phyloP scores from a whole-genome alignment of 2,329 filamentous ascomycete species.

The Aspergillus piperis region DNA sequence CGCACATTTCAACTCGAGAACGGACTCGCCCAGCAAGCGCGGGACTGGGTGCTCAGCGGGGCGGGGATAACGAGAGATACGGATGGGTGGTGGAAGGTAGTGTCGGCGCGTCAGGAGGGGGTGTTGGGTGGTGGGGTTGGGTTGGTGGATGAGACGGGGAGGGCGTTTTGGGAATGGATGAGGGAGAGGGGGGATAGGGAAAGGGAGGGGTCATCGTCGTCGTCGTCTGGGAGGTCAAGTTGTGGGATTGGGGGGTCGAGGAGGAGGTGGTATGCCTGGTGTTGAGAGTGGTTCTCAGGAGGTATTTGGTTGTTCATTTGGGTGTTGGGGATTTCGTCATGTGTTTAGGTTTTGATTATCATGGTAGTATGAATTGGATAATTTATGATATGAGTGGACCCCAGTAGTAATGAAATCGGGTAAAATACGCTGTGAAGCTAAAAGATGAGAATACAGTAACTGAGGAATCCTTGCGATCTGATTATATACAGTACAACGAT shows the following conservation, averaged over 20 bases:
- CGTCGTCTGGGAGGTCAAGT: too few relatives aligned
- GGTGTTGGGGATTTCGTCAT: not conserved
- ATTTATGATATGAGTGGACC: too few relatives aligned
- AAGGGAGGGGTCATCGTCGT: not conserved
- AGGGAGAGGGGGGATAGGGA: not conserved
- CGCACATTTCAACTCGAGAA: not conserved
- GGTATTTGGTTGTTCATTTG: not conserved
- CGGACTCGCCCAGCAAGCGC: not conserved
- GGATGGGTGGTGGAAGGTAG: conserved; percentile 2
- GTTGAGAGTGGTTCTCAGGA: not conserved
- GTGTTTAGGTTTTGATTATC: too few relatives aligned
- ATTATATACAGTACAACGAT: not conserved
- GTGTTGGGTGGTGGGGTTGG: not conserved
- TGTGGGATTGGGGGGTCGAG: conserved; percentile 3
- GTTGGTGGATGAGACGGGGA: not conserved
- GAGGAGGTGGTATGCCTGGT: not conserved
- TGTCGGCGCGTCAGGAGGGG: not conserved
- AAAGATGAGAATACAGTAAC: too few relatives aligned
- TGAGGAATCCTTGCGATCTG: too few relatives aligned
- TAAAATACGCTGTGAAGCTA: not conserved
- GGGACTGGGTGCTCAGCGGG: not conserved
- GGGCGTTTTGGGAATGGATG: not conserved
- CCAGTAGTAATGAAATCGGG: too few relatives aligned
- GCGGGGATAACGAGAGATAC: conserved; percentile 1
- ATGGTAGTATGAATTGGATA: too few relatives aligned